phyloP scores from a whole-genome alignment of 768 basidiomycete genomes.

The Suillus paluster region DNA sequence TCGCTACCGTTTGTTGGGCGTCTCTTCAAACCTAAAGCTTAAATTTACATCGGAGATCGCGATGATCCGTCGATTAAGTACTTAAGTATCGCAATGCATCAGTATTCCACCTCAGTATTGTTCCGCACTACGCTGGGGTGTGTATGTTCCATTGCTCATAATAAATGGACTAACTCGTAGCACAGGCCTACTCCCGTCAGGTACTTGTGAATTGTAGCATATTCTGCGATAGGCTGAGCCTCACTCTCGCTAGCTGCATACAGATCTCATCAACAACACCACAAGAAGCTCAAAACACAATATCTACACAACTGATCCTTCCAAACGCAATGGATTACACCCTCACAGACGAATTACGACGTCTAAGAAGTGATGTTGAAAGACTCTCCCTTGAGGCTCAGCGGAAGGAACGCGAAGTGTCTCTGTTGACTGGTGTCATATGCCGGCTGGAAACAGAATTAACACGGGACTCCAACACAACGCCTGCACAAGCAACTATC shows the following conservation, averaged over 20 bases:
- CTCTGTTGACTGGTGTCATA: slow-evolving; percentile 1
- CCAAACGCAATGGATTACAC: background rate
- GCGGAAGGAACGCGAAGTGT: background rate
- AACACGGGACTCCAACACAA: background rate
- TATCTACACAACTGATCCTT: background rate
- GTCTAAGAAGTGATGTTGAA: background rate
- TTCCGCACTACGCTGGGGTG: background rate
- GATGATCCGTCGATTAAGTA: background rate
- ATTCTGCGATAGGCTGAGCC: no score
- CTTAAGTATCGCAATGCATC: background rate
- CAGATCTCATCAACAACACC: no score
- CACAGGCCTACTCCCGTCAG: background rate
- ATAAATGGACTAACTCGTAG: background rate
- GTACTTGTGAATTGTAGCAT: no score
- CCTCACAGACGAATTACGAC: background rate
- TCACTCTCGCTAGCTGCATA: no score
- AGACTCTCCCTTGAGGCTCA: slow-evolving; percentile 5
- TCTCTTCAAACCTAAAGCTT: background rate
- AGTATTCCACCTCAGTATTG: background rate
- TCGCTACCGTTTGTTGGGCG: background rate
- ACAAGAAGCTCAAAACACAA: no score
- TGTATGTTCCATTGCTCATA: background rate
- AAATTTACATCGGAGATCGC: background rate
- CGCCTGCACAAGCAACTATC: background rate
- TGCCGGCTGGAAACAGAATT: slow-evolving; percentile 1